Conservation (phyloP, 257 asterid genomes). For the Fraxinus excelsior region DNA sequence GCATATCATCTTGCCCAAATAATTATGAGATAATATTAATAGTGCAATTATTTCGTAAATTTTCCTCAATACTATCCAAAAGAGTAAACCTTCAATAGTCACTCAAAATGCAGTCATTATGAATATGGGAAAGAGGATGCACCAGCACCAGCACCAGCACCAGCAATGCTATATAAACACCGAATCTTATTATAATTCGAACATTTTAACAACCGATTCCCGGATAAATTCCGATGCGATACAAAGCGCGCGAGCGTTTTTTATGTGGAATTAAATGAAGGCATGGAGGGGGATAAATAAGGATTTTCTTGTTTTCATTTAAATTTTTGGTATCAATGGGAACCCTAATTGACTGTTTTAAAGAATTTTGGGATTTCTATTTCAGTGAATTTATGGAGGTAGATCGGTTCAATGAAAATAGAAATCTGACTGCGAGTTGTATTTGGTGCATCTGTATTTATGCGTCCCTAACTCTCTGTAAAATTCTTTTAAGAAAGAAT, state of each 20-base stretch:
- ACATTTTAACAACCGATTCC: conserved; percentile 31
- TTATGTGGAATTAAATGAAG: conserved; percentile 48
- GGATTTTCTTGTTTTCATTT: neutral
- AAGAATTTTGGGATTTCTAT: neutral
- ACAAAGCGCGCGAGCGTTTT: conserved; percentile 50
- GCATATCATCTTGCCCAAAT: neutral
- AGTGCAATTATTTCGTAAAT: neutral
- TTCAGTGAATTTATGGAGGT: neutral
- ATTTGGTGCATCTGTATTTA: no score
- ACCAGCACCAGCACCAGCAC: conserved; percentile 25
- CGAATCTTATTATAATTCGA: conserved; percentile 43
- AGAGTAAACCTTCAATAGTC: neutral
- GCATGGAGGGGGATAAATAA: conserved; percentile 37
- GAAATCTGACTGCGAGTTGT: no score
- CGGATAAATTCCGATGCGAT: conserved; percentile 34
- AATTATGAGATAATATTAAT: neutral
- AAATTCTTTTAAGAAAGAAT: no score
- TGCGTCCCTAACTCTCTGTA: no score
- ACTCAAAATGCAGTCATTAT: neutral
- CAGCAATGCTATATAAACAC: conserved; percentile 46
- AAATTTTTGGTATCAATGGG: neutral
- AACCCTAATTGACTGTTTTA: conserved; percentile 22
- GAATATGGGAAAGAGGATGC: conserved; percentile 14
- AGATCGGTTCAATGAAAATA: no score
- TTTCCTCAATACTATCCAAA: neutral